These are phyloP conservation scores for Saccharomyces cerevisiae DNA, from an alignment of 805 yeast species.

Conservation along the genomic window DNA sequence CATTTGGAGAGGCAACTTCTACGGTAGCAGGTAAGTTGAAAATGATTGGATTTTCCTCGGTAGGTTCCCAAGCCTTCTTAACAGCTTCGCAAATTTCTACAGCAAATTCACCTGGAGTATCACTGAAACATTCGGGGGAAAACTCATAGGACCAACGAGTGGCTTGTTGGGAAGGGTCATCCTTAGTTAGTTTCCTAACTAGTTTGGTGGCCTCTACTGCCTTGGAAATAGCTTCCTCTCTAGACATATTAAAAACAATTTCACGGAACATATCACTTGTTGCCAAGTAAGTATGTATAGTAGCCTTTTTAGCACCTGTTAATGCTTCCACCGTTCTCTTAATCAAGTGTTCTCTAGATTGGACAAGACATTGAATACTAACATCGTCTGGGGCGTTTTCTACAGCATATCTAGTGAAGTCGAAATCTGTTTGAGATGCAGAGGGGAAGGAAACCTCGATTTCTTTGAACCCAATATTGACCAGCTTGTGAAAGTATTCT, in stretches of 20 bases:
- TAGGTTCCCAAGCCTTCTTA: conserved; percentile 70
- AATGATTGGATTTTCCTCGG: conserved; percentile 64
- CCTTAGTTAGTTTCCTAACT: conserved; percentile 63
- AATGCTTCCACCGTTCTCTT: conserved; percentile 68
- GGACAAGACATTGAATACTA: conserved; percentile 63
- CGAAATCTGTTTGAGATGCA: conserved; percentile 76
- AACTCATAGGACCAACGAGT: conserved; percentile 68
- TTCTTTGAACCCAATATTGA: conserved; percentile 71
- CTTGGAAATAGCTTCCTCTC: conserved; percentile 56
- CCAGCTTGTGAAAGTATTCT: conserved; percentile 61
- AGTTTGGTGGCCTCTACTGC: conserved; percentile 66
- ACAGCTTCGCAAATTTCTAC: conserved; percentile 75
- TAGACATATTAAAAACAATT: conserved; percentile 65
- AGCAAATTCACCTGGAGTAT: conserved; percentile 66
- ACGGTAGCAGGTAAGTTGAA: conserved; percentile 78
- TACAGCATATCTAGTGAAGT: conserved; percentile 71
- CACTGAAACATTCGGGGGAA: conserved; percentile 72
- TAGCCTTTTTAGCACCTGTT: conserved; percentile 65
- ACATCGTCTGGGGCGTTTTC: conserved; percentile 74
- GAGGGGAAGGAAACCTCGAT: conserved; percentile 77
- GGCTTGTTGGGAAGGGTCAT: conserved; percentile 54
- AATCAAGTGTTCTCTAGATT: conserved; percentile 67
- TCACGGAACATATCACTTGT: conserved; percentile 70
- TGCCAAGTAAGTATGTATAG: conserved; percentile 66
- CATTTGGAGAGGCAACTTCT: conserved; percentile 67